phyloP scores from a whole-genome alignment of 495 filamentous ascomycete genomes.

The Lasiosphaeriaceae sp. region DNA sequence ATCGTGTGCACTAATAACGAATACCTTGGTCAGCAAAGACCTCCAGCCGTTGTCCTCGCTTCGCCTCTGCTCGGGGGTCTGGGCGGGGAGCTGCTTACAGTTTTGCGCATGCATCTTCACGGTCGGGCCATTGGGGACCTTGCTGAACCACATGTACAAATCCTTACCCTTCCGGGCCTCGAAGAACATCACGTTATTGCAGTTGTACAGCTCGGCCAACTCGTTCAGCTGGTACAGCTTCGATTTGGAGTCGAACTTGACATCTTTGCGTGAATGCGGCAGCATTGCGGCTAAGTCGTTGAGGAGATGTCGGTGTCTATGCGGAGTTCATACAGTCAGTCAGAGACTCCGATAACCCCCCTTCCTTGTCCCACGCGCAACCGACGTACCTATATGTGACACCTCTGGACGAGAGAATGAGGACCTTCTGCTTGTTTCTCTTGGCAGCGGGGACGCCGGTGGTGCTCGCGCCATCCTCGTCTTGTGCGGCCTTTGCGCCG shows the following conservation, averaged over 20 bases:
- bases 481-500: too few species aligned
- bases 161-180: conserved; percentile 94
- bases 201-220: conserved; percentile 95
- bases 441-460: conserved; percentile 28
- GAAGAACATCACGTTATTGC: conserved; percentile 97
- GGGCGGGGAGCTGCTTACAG: conserved; percentile 19
- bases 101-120: conserved; percentile 82
- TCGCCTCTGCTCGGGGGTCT: too few species aligned
- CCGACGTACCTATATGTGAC: conserved; percentile 70
- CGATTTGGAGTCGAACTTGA: conserved; percentile 93
- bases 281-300: conserved; percentile 85
- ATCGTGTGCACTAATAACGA: conserved; percentile 71
- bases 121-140: conserved; percentile 91
- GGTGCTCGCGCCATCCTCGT: conserved; percentile 33
- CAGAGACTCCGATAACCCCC: background rate
- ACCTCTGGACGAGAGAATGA: conserved; percentile 85
- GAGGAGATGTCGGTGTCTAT: conserved; percentile 86
- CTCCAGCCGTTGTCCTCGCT: too few species aligned
- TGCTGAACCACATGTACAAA: conserved; percentile 89
- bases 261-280: conserved; percentile 89
- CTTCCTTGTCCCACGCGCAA: too few species aligned
- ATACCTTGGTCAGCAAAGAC: background rate
- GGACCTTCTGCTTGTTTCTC: conserved; percentile 70
- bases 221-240: conserved; percentile 92
- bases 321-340: background rate